phyloP scores from a whole-genome alignment of 148 eudicot genomes.

The Nepenthes mirabilis region DNA sequence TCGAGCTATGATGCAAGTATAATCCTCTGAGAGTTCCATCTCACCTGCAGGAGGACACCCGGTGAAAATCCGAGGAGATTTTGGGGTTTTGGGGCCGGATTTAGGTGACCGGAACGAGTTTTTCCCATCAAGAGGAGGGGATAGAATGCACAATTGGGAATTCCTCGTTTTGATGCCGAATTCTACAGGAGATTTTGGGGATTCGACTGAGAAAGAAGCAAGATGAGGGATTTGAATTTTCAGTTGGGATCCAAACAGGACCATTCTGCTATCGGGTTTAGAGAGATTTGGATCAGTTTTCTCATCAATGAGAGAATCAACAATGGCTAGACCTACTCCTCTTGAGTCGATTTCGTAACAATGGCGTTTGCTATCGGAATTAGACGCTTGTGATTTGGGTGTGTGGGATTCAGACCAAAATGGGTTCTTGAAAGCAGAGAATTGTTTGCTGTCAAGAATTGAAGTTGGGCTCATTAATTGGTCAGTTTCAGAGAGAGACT shows the following conservation, averaged over 20 bases:
- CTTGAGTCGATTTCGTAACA: conserved; percentile 16
- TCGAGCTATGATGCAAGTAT: conserved; percentile 49
- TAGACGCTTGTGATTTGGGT: conserved; percentile 20
- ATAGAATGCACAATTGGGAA: conserved; percentile 19
- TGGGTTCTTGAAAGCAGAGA: conserved; percentile 22
- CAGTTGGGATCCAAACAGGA: conserved; percentile 36
- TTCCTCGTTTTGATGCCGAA: conserved; percentile 41
- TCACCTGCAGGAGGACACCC: conserved; percentile 25
- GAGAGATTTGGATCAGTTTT: conserved; percentile 6
- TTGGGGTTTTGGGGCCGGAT: conserved; percentile 6
- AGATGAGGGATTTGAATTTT: conserved; percentile 43
- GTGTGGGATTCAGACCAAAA: conserved; percentile 20
- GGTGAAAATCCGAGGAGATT: conserved; percentile 15
- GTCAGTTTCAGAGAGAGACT: conserved; percentile 21
- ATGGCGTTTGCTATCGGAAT: conserved; percentile 12
- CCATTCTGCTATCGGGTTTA: conserved; percentile 12
- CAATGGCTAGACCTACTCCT: conserved; percentile 39
- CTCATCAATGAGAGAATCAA: conserved; percentile 30
- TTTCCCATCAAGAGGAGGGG: conserved; percentile 5
- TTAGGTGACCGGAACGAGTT: too few species aligned
- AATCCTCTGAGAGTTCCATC: conserved; percentile 65
- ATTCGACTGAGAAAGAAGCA: conserved; percentile 12
- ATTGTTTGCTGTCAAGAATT: conserved; percentile 35
- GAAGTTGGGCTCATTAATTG: conserved; percentile 46
- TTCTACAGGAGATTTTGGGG: conserved; percentile 37